Evolutionary conservation across 352 stramenopile species (phyloP).

Genomic region (Aphanomyces cochlioides): DNA sequence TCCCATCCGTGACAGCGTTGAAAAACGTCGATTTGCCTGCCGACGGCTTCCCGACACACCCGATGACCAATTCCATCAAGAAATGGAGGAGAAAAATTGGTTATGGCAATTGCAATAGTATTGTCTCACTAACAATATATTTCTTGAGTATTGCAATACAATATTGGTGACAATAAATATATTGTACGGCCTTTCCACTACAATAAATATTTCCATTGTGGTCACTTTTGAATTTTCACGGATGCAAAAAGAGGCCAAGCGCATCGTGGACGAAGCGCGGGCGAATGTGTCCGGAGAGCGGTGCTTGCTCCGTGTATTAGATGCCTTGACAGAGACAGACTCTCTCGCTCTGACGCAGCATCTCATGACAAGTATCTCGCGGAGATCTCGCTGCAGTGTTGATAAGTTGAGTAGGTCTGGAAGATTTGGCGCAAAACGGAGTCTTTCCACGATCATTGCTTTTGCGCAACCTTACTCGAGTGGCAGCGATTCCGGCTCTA

Average conservation of each 20-base stretch:
- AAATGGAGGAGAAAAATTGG: too few relatives aligned
- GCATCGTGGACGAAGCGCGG: conserved; percentile 12
- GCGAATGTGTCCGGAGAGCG: conserved; percentile 15
- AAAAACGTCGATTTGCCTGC: conserved; percentile 89
- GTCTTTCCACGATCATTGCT: conserved; percentile 13
- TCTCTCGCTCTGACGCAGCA: conserved; percentile 19
- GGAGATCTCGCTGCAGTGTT: neutral
- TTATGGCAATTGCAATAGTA: neutral
- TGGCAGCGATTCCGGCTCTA: conserved; percentile 4
- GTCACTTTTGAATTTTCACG: too few relatives aligned
- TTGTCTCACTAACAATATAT: neutral
- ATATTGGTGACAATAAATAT: neutral
- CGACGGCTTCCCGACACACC: conserved; percentile 86
- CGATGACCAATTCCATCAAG: conserved; percentile 80
- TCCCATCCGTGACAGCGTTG: conserved; percentile 86
- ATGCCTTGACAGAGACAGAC: conserved; percentile 22
- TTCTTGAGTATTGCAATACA: conserved; percentile 3
- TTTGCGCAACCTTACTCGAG: conserved; percentile 16
- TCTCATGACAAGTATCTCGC: conserved; percentile 13
- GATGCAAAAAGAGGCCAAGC: conserved; percentile 28
- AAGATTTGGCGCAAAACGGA: conserved; percentile 11
- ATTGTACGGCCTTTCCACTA: too few relatives aligned
- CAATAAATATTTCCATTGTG: too few relatives aligned
- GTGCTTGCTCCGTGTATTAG: conserved; percentile 19
- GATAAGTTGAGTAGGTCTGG: neutral